These are phyloP conservation scores for Aureobasidium vineae DNA, from an alignment of 2,329 filamentous ascomycete species.

Conservation along the genomic window DNA sequence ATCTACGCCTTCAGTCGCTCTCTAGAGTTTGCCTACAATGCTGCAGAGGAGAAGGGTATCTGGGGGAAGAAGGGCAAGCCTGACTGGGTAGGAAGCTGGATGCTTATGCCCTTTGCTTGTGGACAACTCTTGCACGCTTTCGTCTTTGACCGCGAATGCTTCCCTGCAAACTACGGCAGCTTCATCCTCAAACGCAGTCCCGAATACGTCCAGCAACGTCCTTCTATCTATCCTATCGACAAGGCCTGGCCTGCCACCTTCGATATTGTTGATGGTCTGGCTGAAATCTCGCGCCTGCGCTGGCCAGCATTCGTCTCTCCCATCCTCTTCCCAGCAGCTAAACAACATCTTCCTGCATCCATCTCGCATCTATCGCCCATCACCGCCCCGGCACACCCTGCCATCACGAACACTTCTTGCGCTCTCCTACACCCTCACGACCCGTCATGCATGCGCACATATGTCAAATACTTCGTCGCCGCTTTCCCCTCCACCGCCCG, in stretches of 20 bases:
- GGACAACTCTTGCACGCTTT: conserved; percentile 53
- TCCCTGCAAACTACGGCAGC: conserved; percentile 57
- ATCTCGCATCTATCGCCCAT: conserved; percentile 72
- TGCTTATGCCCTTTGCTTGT: conserved; percentile 51
- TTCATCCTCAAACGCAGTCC: conserved; percentile 70
- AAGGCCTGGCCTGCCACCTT: conserved; percentile 72
- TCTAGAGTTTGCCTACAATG: conserved; percentile 83
- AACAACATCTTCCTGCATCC: conserved; percentile 57
- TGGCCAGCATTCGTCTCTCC: conserved; percentile 90
- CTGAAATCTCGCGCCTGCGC: conserved; percentile 72
- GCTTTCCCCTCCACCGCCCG: conserved; percentile 77
- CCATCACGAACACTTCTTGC: conserved; percentile 81
- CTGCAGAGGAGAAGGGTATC: conserved; percentile 59
- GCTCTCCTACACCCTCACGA: conserved; percentile 84
- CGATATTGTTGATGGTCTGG: conserved; percentile 77
- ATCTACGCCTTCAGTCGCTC: conserved; percentile 80
- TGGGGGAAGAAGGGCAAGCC: conserved; percentile 58
- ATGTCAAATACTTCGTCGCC: conserved; percentile 80
- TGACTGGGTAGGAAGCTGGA: conserved; percentile 58
- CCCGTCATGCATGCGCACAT: conserved; percentile 83
- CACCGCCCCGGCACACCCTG: conserved; percentile 79
- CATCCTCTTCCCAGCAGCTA: conserved; percentile 72
- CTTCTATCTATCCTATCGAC: conserved; percentile 63
- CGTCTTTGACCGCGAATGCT: conserved; percentile 53
- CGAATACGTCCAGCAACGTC: conserved; percentile 73